phyloP scores from a whole-genome alignment of 2,329 filamentous ascomycete genomes.

The Pestalotiopsis fici region DNA sequence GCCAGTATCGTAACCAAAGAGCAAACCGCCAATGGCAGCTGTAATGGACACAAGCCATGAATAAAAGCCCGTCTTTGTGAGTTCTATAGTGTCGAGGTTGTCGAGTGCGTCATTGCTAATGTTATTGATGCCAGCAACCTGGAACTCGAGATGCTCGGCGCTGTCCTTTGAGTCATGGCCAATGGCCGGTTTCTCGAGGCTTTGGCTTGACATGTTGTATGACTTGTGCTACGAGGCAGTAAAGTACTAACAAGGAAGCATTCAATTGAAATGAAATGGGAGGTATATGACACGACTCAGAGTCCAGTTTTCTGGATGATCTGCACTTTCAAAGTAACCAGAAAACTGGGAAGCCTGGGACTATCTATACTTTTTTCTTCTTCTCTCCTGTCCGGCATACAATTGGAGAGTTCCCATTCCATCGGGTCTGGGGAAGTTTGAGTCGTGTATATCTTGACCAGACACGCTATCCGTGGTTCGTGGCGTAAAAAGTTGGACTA shows the following conservation, averaged over 20 bases:
- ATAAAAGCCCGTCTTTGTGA: constrained; percentile 4
- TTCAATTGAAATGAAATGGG: not conserved
- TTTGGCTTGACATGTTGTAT: not conserved
- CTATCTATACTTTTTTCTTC: constrained; percentile 5
- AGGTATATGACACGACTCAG: not conserved
- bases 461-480: not conserved
- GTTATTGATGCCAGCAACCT: not conserved
- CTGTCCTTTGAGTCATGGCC: not conserved
- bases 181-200: not conserved
- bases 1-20: constrained; percentile 8
- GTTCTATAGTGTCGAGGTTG: constrained; percentile 2
- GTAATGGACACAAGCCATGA: constrained; percentile 7
- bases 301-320: not conserved
- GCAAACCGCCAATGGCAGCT: constrained; percentile 1
- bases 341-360: not conserved
- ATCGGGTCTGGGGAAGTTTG: not conserved
- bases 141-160: not conserved
- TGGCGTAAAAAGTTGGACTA: not conserved
- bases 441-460: not conserved
- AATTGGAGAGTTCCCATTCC: not conserved
- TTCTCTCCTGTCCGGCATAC: not conserved
- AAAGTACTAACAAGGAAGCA: not conserved
- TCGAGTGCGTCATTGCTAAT: not conserved
- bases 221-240: not conserved
- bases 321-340: not conserved